These are phyloP conservation scores for Encephalitozoon cuniculi DNA, from an alignment of 371 early-diverging fungal genomes.

Conservation along the genomic window DNA sequence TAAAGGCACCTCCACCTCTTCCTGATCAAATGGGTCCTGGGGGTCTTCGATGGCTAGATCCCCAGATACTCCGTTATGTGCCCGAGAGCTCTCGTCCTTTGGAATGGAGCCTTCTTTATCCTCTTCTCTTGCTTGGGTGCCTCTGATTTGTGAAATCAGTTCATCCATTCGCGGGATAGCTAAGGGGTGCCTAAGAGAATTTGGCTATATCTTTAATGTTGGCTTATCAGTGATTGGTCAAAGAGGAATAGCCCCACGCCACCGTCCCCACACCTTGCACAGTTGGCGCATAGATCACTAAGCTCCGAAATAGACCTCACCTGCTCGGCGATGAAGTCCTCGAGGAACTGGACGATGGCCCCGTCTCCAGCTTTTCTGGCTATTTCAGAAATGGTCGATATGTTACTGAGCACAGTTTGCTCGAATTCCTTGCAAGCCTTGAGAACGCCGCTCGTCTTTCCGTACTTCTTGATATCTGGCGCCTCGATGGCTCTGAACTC, in stretches of 20 bases:
- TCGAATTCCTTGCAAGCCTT: constrained; percentile 25
- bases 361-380: constrained; percentile 29
- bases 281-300: constrained; percentile 22
- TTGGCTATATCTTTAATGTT: background rate
- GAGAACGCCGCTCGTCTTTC: constrained; percentile 12
- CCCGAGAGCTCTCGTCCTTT: background rate
- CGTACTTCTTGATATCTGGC: constrained; percentile 4
- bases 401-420: constrained; percentile 14
- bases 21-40: background rate
- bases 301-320: constrained; percentile 29
- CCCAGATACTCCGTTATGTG: background rate
- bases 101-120: background rate
- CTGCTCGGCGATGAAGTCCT: constrained; percentile 38
- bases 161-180: background rate
- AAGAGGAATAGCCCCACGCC: constrained; percentile 4
- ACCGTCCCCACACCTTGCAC: constrained; percentile 32
- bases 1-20: background rate
- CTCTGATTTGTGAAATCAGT: background rate
- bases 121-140: background rate
- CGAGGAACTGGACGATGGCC: constrained; percentile 18
- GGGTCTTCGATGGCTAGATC: background rate
- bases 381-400: constrained; percentile 8
- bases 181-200: background rate
- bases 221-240: constrained; percentile 5
- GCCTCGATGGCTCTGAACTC: constrained; percentile 9